Percentiles rank a stretch among this genome's conserved stretches.
These are phyloP conservation scores for Lactarius tabidus DNA, from an alignment of 768 basidiomycete species.

Conservation along the genomic window DNA sequence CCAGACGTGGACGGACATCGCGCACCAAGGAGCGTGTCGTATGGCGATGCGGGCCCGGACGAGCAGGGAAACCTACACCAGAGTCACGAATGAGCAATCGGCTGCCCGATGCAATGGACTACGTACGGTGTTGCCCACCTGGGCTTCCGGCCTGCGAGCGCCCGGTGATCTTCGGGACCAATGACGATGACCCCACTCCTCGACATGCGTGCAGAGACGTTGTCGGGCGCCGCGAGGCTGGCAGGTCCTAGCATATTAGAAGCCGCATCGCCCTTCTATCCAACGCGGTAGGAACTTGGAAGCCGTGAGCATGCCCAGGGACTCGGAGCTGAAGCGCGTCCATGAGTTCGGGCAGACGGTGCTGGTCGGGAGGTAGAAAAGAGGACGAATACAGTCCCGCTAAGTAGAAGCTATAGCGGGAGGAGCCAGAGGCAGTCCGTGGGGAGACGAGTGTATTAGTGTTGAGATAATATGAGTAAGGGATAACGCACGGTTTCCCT, in stretches of 20 bases:
- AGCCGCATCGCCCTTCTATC: neutral
- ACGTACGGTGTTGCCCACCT: slow-evolving; percentile 15
- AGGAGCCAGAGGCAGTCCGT: slow-evolving; percentile 13
- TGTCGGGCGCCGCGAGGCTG: neutral
- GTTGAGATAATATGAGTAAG: neutral
- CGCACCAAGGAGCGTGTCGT: slow-evolving; percentile 2
- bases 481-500: slow-evolving; percentile 10
- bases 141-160: slow-evolving; percentile 12
- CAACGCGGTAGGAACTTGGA: neutral
- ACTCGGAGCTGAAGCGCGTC: slow-evolving; percentile 6
- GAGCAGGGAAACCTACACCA: slow-evolving; percentile 6
- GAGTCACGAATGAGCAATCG: too few relatives aligned
- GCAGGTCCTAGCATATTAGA: neutral
- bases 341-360: slow-evolving; percentile 12
- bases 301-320: slow-evolving; percentile 5
- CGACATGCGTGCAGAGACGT: neutral
- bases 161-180: neutral
- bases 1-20: slow-evolving; percentile 13
- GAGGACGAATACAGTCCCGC: slow-evolving; percentile 12
- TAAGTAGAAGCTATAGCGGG: slow-evolving; percentile 18
- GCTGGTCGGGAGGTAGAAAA: slow-evolving; percentile 16
- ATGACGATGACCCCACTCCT: neutral
- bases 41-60: slow-evolving; percentile 16
- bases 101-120: neutral
- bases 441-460: neutral